These are phyloP conservation scores for Penicillium sp. DNA, from an alignment of 2,329 filamentous ascomycete genomes.

Conservation along the genomic window DNA sequence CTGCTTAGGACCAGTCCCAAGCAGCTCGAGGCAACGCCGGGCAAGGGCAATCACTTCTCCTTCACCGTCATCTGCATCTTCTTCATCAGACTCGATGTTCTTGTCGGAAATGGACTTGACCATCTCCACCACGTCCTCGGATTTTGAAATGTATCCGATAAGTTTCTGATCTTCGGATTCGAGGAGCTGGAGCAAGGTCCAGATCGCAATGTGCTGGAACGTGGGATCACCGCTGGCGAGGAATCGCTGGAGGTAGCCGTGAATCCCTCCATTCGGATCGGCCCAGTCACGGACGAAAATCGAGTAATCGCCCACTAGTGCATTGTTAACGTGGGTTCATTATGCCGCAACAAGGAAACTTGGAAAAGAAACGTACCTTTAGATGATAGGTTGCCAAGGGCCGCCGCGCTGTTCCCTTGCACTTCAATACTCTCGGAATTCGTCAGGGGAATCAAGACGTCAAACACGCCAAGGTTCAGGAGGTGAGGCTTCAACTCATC, in stretches of 20 bases:
- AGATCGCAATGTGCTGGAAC: conserved; percentile 98
- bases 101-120: conserved; percentile 89
- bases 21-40: conserved; percentile 82
- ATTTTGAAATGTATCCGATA: conserved; percentile 85
- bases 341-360: not conserved
- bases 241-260: conserved; percentile 92
- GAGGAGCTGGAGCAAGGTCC: conserved; percentile 92
- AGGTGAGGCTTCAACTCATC: conserved; percentile 94
- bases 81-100: conserved; percentile 82
- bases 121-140: conserved; percentile 87
- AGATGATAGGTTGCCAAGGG: conserved; percentile 90
- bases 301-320: conserved; percentile 86
- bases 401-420: conserved; percentile 95
- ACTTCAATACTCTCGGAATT: conserved; percentile 96
- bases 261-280: conserved; percentile 89
- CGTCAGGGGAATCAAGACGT: conserved; percentile 91
- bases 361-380: conserved; percentile 67
- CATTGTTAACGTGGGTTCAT: conserved; percentile 24
- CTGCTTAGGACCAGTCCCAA: conserved; percentile 75
- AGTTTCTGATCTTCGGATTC: conserved; percentile 91
- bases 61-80: conserved; percentile 85
- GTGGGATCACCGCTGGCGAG: conserved; percentile 92
- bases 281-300: conserved; percentile 95
- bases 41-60: conserved; percentile 90
- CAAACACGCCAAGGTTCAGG: conserved; percentile 89